Evolutionary conservation across 768 basidiomycete genomes (phyloP), one percentile per base, ranked within the genome.

Genomic region (Coprinopsis marcescibilis): DNA sequence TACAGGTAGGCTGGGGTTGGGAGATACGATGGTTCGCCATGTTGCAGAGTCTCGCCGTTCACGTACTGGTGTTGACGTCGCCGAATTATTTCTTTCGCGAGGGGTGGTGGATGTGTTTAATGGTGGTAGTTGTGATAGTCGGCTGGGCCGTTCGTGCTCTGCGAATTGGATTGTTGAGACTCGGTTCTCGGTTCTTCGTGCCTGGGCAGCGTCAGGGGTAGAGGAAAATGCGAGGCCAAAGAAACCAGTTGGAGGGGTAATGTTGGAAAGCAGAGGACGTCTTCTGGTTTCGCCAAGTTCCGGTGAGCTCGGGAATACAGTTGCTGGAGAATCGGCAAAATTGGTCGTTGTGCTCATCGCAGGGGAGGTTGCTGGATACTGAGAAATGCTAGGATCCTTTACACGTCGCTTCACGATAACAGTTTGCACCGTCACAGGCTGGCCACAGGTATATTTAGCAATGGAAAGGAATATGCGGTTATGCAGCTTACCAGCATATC

Each of bases 401-500:
- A 50, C 48, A 34, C 62, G 61, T 35, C 60, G 61, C 55, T 65
- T 66, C 21, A 57, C 65, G 46, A 60, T 59, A 25, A 67, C 59
- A 19, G 65, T 64, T 44, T 67, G 63, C 8, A 62, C 64, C 27
- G 70, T 63, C n/a, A 72, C 54, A 14, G 73, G 68, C 65, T 72
- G 56, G 30, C 41, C 49, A 19, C 29, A 8, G n/a, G n/a, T 32
- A 52, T 54, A 34, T 52, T 43, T 29, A 53, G 55, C 29, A 30
- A 10, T 43, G 34, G 40, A 59, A 57, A 48, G 13, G 20, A 27
- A 52, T 36, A 45, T 46, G 26, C 55, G 45, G 35, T 24, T 38
- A 37, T 45, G 10, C 30, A 36, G 14, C 41, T 21, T 21, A 49
- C 48, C 40, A 49, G 24, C 48, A 49, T 49, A 33, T 49, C 41